phyloP scores from a whole-genome alignment of 177 flowering plant species.

The Tripterygium wilfordii region DNA sequence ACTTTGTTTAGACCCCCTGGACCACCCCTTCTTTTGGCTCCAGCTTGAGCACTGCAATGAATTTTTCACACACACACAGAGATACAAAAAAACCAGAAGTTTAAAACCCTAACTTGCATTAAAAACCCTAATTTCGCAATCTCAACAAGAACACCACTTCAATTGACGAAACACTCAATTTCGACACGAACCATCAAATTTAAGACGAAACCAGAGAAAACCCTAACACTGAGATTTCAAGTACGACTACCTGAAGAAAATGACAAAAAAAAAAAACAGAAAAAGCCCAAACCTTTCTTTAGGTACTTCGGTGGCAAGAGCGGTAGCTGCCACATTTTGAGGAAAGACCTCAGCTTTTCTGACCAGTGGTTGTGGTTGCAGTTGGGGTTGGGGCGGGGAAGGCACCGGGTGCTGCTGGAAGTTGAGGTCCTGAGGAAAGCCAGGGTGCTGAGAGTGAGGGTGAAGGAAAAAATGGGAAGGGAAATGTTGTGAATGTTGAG shows the following conservation, averaged over 20 bases:
- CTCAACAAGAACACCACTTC: not conserved
- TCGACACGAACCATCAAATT: too few relatives aligned
- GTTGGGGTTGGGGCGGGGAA: slow-evolving; percentile 8
- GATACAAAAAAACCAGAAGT: too few relatives aligned
- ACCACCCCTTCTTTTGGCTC: slow-evolving; percentile 81
- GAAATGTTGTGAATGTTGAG: slow-evolving; percentile 21
- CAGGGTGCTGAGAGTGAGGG: slow-evolving; percentile 13
- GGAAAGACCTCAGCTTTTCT: slow-evolving; percentile 13
- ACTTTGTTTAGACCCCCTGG: slow-evolving; percentile 89
- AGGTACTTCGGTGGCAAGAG: slow-evolving; percentile 17
- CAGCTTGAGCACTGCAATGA: slow-evolving; percentile 54
- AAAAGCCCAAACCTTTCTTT: slow-evolving; percentile 38
- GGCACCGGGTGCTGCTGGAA: slow-evolving; percentile 15
- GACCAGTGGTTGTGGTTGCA: slow-evolving; percentile 6
- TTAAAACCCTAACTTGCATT: too few relatives aligned
- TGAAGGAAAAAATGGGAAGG: slow-evolving; percentile 35
- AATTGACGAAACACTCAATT: too few relatives aligned
- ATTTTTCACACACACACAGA: slow-evolving; percentile 2
- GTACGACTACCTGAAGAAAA: slow-evolving; percentile 7
- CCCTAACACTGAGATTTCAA: slow-evolving; percentile 3
- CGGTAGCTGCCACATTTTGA: slow-evolving; percentile 11
- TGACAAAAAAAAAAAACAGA: not conserved
- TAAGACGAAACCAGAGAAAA: not conserved
- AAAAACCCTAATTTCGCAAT: slow-evolving; percentile 6
- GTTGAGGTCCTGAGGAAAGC: slow-evolving; percentile 17